phyloP scores from a whole-genome alignment of 441 rosid genomes.

The Rhodomyrtus psidioides region DNA sequence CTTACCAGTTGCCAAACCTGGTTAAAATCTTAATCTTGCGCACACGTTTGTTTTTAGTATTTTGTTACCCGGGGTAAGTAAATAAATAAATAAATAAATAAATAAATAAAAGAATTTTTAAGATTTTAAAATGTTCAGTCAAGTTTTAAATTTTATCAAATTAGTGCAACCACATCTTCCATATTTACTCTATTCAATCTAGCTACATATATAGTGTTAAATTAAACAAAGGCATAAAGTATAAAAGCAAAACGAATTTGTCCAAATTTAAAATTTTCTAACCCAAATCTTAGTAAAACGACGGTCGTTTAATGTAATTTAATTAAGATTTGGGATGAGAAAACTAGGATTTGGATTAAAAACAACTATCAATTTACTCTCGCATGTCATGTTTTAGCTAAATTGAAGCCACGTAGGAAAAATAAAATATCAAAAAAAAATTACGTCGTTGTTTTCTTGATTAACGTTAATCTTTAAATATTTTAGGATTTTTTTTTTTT shows the following conservation, averaged over 20 bases:
- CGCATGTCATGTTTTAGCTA: background rate
- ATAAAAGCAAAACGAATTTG: background rate
- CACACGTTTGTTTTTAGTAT: too few species aligned
- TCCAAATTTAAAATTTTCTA: background rate
- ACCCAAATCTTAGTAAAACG: accelerated
- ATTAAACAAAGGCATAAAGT: background rate
- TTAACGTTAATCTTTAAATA: background rate
- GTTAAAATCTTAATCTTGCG: too few species aligned
- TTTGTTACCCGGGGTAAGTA: background rate
- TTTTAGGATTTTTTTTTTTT: too few species aligned
- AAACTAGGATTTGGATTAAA: too few species aligned
- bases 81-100: too few species aligned
- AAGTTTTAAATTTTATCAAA: too few species aligned
- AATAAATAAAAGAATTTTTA: too few species aligned
- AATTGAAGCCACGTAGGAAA: background rate
- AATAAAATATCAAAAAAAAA: too few species aligned
- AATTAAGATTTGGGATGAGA: background rate
- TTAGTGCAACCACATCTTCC: background rate
- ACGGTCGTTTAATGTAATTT: background rate
- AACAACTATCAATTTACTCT: accelerated
- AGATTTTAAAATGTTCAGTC: too few species aligned
- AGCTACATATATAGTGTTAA: background rate
- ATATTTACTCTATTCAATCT: background rate
- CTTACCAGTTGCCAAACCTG: background rate
- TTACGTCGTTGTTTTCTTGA: background rate